Base-by-base conservation (phyloP, 192 early-diverging fungal genomes). In the Rhizophagus clarus region DNA sequence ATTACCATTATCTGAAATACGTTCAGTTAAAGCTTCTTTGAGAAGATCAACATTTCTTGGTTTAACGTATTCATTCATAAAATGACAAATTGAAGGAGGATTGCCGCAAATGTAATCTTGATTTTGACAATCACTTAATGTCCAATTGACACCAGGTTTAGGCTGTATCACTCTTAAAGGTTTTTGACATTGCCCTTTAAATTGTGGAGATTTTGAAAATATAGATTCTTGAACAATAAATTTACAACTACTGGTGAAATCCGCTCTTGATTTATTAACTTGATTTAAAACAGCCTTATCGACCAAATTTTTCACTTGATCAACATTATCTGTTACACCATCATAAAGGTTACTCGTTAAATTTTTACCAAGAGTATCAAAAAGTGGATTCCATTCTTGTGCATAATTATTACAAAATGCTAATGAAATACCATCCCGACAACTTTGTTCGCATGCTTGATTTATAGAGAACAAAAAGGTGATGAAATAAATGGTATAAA, bases 41-140 rank as follows among this genome's bases (percentile, higher is more conserved):
- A 22, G 51, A 7, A 6, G 1, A 22, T 22, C 1, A 20, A 56
- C 20, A 56, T 56, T 20, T 7, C 17, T 32, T 14, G 24, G 12
- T 67, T 67, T 32, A 31, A 67, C 26, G 9, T 26, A 6, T 67
- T 67, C 26, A 11, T 67, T 4, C n/a, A 67, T 22, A 32, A 67
- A 67, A 77, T 90, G 84, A 75, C 89, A 90, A 74, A 90, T 87
- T 26, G 88, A 87, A 28, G 89, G 89, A 26, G 89, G 89, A 79
- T 90, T 90, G 24, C 89, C 89, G 73, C 89, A 90, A 66, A 88
- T 85, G 70, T 88, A 90, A 56, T 88, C 88, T 86, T 87, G 87
- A 31, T 86, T 84, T 32, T 82, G 76, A 61, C 89, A 90, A 68
- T 90, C 88, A 7, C 82, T 82, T 76, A 86, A 77, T 29, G 83